Conservation (phyloP, 148 eudicot species). For the Silene latifolia region DNA sequence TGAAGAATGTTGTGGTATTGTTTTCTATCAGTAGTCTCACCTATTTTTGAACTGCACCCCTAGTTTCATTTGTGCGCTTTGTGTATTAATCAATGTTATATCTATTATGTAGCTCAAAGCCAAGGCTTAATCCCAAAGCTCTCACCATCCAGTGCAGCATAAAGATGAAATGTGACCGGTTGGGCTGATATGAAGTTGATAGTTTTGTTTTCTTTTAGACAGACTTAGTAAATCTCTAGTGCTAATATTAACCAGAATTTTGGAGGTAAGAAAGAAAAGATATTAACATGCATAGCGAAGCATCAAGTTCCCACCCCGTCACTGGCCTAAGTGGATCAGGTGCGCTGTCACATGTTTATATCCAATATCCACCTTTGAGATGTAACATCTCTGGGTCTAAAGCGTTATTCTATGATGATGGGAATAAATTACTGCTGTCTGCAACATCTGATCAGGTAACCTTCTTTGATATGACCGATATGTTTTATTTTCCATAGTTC, state of each 20-base stretch:
- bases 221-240: constrained; percentile 13
- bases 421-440: constrained; percentile 62
- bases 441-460: constrained; percentile 72
- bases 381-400: constrained; percentile 61
- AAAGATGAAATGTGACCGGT: neutral
- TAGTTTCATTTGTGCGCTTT: neutral
- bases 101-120: constrained; percentile 51
- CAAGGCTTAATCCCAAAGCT: constrained; percentile 40
- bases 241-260: neutral
- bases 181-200: constrained; percentile 19
- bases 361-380: constrained; percentile 75
- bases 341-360: constrained; percentile 84
- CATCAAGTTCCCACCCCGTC: constrained; percentile 67
- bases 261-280: neutral
- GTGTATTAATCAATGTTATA: constrained; percentile 9
- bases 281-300: constrained; percentile 49
- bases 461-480: neutral
- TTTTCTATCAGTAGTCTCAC: constrained; percentile 6
- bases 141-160: constrained; percentile 6
- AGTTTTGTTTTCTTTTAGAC: constrained; percentile 8
- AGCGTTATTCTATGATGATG: constrained; percentile 88
- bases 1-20: constrained; percentile 73
- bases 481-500: constrained; percentile 4
- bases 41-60: neutral
- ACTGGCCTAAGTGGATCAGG: constrained; percentile 62